These are phyloP conservation scores for Pelargonium citronellum DNA, from an alignment of 441 rosid genomes.

Conservation along the genomic window DNA sequence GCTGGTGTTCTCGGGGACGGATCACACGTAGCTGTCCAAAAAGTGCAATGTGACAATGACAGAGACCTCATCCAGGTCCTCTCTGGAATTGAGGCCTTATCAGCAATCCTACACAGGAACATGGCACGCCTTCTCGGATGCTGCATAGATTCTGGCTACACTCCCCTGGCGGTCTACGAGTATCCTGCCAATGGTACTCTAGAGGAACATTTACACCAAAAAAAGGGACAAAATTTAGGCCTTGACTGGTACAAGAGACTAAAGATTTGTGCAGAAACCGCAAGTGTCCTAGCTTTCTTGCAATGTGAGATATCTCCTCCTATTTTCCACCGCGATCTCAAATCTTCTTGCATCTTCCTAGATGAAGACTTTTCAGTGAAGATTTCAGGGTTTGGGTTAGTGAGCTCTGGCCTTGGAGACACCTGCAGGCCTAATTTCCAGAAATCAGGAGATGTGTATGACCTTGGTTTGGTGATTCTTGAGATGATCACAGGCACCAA, in stretches of 20 bases:
- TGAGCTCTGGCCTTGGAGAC: slow-evolving; percentile 19
- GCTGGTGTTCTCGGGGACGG: slow-evolving; percentile 60
- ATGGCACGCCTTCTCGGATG: slow-evolving; percentile 62
- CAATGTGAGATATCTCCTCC: slow-evolving; percentile 61
- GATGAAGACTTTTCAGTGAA: slow-evolving; percentile 55
- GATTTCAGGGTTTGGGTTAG: slow-evolving; percentile 56
- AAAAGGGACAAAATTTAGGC: slow-evolving; percentile 25
- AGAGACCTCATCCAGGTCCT: slow-evolving; percentile 51
- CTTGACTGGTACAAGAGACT: slow-evolving; percentile 70
- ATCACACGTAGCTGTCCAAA: slow-evolving; percentile 60
- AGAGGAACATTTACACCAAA: slow-evolving; percentile 38
- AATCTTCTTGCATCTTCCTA: slow-evolving; percentile 47
- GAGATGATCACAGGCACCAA: slow-evolving; percentile 63
- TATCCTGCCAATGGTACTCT: slow-evolving; percentile 61
- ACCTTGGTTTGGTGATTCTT: slow-evolving; percentile 56
- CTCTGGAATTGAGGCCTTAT: slow-evolving; percentile 51
- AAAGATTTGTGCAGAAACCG: slow-evolving; percentile 57
- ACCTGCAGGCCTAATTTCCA: neutral
- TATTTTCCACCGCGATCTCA: slow-evolving; percentile 49
- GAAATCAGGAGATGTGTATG: slow-evolving; percentile 37
- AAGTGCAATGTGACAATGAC: slow-evolving; percentile 48
- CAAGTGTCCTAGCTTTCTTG: slow-evolving; percentile 51
- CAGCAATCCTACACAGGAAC: slow-evolving; percentile 48
- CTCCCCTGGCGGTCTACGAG: slow-evolving; percentile 55
- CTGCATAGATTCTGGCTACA: slow-evolving; percentile 50